A percentile compares a stretch with the other conserved stretches of the same genome.
Conservation (phyloP, 371 early-diverging fungal species). For the Phascolomyces articulosus region DNA sequence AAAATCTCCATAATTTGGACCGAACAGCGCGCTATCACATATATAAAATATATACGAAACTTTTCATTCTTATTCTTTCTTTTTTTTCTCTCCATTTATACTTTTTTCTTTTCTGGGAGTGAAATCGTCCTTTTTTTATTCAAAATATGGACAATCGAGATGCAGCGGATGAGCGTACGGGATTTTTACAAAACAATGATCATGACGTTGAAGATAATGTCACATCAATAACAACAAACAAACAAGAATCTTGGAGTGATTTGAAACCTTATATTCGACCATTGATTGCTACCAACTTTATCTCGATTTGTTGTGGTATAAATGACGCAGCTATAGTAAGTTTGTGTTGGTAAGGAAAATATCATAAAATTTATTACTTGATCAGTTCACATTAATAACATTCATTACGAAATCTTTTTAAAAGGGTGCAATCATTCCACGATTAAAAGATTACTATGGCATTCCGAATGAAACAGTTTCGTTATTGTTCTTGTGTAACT, state of each 20-base stretch:
- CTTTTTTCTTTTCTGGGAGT: not conserved
- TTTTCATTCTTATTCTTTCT: too few species aligned
- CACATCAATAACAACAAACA: not conserved
- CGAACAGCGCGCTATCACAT: too few species aligned
- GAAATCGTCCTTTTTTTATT: not conserved
- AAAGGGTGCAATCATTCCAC: slow-evolving; percentile 34
- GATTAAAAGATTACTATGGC: slow-evolving; percentile 30
- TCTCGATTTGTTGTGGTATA: slow-evolving; percentile 21
- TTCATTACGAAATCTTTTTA: too few species aligned
- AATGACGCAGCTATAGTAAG: slow-evolving; percentile 32
- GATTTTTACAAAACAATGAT: not conserved
- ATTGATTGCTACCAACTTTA: slow-evolving; percentile 21
- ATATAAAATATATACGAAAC: too few species aligned
- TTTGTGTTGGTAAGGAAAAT: not conserved
- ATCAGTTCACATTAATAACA: not conserved
- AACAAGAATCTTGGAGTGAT: slow-evolving; percentile 23
- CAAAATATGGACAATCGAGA: not conserved
- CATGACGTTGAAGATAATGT: not conserved
- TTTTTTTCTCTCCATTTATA: not conserved
- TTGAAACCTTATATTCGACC: slow-evolving; percentile 24
- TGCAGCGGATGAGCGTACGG: not conserved
- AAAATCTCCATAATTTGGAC: too few species aligned
- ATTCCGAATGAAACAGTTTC: slow-evolving; percentile 31
- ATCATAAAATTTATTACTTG: not conserved
- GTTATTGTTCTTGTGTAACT: slow-evolving; percentile 31